Evolutionary conservation across 495 filamentous ascomycete genomes (phyloP).

Genomic region (Aspergillus coremiiformis): DNA sequence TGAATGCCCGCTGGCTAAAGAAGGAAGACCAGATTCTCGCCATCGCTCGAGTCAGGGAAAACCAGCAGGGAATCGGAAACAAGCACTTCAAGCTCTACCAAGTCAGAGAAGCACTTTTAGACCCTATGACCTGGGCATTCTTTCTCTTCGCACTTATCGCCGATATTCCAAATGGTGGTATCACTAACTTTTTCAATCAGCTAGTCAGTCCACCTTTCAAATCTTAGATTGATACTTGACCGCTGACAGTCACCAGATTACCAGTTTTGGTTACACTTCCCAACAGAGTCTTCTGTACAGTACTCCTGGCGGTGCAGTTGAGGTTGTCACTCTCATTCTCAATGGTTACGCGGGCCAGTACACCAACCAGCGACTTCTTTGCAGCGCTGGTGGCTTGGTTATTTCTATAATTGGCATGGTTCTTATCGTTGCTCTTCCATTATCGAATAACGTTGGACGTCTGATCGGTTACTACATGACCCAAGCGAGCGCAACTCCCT

Average conservation of each 20-base stretch:
- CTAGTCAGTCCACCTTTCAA: conserved; percentile 21
- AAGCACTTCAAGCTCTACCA: conserved; percentile 62
- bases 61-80: conserved; percentile 63
- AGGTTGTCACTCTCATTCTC: conserved; percentile 52
- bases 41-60: conserved; percentile 53
- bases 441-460: conserved; percentile 50
- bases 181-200: conserved; percentile 68
- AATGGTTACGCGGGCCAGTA: conserved; percentile 55
- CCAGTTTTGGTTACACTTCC: conserved; percentile 43
- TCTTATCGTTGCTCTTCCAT: conserved; percentile 57
- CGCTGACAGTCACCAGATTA: conserved; percentile 22
- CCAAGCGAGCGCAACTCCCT: conserved; percentile 47
- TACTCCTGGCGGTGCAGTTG: conserved; percentile 57
- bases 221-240: conserved; percentile 2
- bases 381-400: conserved; percentile 34
- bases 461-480: conserved; percentile 61
- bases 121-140: conserved; percentile 61
- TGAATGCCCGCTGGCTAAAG: conserved; percentile 60
- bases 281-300: conserved; percentile 60
- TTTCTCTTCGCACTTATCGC: conserved; percentile 53
- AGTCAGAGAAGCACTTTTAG: conserved; percentile 49
- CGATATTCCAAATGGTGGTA: conserved; percentile 61
- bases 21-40: conserved; percentile 53
- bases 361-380: conserved; percentile 47
- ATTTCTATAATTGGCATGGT: conserved; percentile 47